Conservation (phyloP, 768 basidiomycete species). For the Collybia mongolica region DNA sequence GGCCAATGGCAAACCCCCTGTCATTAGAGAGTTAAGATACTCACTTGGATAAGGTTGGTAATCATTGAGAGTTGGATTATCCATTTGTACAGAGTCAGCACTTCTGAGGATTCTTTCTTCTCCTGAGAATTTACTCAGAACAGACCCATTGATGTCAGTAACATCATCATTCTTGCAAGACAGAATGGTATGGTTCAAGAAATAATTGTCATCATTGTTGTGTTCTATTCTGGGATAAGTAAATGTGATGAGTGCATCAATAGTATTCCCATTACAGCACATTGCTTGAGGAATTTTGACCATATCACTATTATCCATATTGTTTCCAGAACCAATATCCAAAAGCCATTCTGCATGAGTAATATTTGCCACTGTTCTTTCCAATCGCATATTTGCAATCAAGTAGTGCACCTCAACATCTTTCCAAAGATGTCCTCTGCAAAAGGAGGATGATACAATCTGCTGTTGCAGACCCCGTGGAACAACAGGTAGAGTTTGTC, state of each 20-base stretch:
- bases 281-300: constrained; percentile 5
- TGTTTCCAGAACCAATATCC: constrained; percentile 19
- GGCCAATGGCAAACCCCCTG: constrained; percentile 29
- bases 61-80: constrained; percentile 24
- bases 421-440: constrained; percentile 16
- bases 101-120: constrained; percentile 20
- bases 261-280: not conserved
- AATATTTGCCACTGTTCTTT: constrained; percentile 20
- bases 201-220: constrained; percentile 34
- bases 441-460: constrained; percentile 34
- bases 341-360: constrained; percentile 21
- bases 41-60: not conserved
- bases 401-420: constrained; percentile 30
- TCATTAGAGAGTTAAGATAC: constrained; percentile 18
- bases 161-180: not conserved
- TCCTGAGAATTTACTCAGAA: constrained; percentile 21
- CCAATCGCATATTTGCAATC: constrained; percentile 39
- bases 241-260: not conserved
- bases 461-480: constrained; percentile 31
- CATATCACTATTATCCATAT: constrained; percentile 18
- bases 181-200: constrained; percentile 20
- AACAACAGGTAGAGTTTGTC: constrained; percentile 46
- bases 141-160: not conserved
- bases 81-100: constrained; percentile 24
- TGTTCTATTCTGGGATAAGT: not conserved